Evolutionary conservation across 805 yeast species (phyloP).

Genomic region (Candida chilensis): DNA sequence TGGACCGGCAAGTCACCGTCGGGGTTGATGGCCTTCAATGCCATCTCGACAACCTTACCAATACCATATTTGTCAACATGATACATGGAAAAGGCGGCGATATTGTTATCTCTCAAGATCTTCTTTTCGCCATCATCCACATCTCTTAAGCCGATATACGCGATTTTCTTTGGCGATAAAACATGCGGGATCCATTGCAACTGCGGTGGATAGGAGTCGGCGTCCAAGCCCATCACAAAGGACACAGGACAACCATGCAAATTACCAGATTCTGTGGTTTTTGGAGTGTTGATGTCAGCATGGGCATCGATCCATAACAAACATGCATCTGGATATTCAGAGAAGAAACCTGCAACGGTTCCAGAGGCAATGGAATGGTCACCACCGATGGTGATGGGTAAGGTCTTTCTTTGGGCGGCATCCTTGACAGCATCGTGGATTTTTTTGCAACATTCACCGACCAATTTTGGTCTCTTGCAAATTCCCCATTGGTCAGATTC

Average conservation of each 20-base stretch:
- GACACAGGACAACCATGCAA: conserved; percentile 96
- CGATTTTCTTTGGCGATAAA: conserved; percentile 62
- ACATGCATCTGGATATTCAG: conserved; percentile 78
- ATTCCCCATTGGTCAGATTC: conserved; percentile 43
- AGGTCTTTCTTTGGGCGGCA: conserved; percentile 37
- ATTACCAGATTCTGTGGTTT: conserved; percentile 78
- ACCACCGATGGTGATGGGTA: conserved; percentile 89
- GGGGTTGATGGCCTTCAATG: conserved; percentile 71
- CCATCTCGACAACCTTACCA: conserved; percentile 86
- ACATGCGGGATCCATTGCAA: conserved; percentile 73
- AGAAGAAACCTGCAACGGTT: conserved; percentile 77
- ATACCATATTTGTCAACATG: conserved; percentile 94
- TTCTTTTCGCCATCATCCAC: conserved; percentile 81
- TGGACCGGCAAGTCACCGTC: conserved; percentile 67
- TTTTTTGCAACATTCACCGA: conserved; percentile 58
- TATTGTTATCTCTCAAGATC: conserved; percentile 59
- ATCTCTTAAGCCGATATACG: conserved; percentile 91
- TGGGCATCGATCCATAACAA: conserved; percentile 97
- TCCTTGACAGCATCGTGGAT: conserved; percentile 53
- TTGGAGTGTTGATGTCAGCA: conserved; percentile 91
- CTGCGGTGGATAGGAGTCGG: conserved; percentile 58
- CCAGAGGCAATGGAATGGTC: conserved; percentile 96
- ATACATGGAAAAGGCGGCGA: conserved; percentile 89
- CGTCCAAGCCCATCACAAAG: conserved; percentile 76
- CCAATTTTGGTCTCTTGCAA: conserved; percentile 69